These are phyloP conservation scores for Viridothelium virens DNA, from an alignment of 495 filamentous ascomycete species.

Conservation along the genomic window DNA sequence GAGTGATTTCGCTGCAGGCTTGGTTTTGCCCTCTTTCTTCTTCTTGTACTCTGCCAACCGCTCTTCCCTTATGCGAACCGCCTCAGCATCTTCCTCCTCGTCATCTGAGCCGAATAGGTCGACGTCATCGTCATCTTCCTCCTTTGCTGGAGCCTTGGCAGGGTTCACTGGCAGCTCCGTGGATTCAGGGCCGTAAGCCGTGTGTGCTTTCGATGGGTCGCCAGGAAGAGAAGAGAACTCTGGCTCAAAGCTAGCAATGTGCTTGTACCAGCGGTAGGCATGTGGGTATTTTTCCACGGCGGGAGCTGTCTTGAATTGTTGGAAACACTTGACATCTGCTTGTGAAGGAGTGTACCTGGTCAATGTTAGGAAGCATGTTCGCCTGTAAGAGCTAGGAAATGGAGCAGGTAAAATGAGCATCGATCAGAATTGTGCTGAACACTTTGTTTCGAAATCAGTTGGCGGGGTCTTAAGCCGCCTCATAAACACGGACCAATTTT, in stretches of 20 bases:
- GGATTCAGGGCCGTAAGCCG: constrained; percentile 83
- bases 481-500: constrained; percentile 97
- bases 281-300: constrained; percentile 81
- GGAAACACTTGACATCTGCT: constrained; percentile 92
- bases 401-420: constrained; percentile 21
- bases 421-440: constrained; percentile 75
- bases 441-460: constrained; percentile 75
- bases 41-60: constrained; percentile 87
- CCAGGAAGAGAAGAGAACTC: constrained; percentile 88
- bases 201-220: constrained; percentile 80
- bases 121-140: constrained; percentile 72
- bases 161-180: constrained; percentile 68
- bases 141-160: constrained; percentile 70
- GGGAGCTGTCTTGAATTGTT: constrained; percentile 70
- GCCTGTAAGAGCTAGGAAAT: constrained; percentile 2
- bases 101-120: constrained; percentile 85
- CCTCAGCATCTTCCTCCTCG: constrained; percentile 88
- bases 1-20: constrained; percentile 87
- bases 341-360: constrained; percentile 75
- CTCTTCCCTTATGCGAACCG: constrained; percentile 71
- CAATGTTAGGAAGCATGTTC: constrained; percentile 16
- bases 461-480: constrained; percentile 96
- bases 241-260: constrained; percentile 81
- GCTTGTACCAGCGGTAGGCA: constrained; percentile 96
- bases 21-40: constrained; percentile 91